Percentiles rank a stretch among this genome's conserved stretches.
These are phyloP conservation scores for Amanita rubescens DNA, from an alignment of 768 basidiomycete species.

Conservation along the genomic window DNA sequence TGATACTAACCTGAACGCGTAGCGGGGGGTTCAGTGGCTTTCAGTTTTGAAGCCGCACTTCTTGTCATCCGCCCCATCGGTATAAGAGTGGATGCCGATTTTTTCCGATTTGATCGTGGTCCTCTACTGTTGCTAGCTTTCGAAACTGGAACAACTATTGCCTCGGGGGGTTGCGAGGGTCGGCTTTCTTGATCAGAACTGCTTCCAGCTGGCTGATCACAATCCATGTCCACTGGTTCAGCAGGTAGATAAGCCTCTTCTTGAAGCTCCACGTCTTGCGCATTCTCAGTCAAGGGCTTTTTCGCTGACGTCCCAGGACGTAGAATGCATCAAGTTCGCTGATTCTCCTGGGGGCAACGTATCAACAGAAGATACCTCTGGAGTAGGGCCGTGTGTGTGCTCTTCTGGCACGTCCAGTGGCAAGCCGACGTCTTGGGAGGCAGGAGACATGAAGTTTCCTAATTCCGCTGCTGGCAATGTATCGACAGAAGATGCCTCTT, in stretches of 20 bases:
- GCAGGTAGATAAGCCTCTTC: background rate
- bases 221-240: background rate
- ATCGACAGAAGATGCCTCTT: background rate
- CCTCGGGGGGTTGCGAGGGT: background rate
- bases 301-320: background rate
- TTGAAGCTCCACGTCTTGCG: background rate
- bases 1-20: conserved; percentile 8
- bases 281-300: background rate
- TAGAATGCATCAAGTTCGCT: background rate
- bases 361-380: background rate
- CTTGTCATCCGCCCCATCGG: conserved; percentile 27
- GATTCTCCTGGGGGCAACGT: background rate
- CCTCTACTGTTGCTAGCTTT: conserved; percentile 5
- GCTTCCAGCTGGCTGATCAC: background rate
- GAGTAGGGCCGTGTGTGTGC: too few relatives aligned
- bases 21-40: conserved; percentile 6
- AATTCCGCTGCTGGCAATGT: background rate
- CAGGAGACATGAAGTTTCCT: too few relatives aligned
- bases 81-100: conserved; percentile 16
- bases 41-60: conserved; percentile 25
- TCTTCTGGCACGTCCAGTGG: too few relatives aligned
- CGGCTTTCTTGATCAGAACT: background rate
- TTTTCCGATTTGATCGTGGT: conserved; percentile 19
- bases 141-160: background rate
- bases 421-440: too few relatives aligned